A percentile compares a stretch with the other conserved stretches of the same genome.
Conservation (phyloP, 331 rosid species). For the Stylosanthes scabra region DNA sequence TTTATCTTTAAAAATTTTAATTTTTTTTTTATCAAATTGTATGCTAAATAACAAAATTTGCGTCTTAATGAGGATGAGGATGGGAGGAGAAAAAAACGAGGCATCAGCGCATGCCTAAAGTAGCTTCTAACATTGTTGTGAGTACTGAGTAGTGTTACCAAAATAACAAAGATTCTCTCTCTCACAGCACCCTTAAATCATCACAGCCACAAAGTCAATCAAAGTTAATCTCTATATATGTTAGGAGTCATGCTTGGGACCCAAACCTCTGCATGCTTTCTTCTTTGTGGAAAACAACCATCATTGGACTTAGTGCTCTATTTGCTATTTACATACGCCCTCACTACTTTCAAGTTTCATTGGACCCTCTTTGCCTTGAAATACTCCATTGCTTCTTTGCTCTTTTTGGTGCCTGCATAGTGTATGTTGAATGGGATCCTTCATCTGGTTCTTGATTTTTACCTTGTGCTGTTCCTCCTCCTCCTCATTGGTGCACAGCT, state of each 20-base stretch:
- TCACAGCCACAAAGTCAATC: conserved; percentile 35
- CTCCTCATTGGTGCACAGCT: conserved; percentile 44
- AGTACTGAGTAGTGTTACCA: neutral
- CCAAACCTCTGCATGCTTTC: conserved; percentile 59
- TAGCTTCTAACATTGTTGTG: conserved; percentile 39
- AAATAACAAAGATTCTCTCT: conserved; percentile 34
- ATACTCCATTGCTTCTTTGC: conserved; percentile 8
- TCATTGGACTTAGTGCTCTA: conserved; percentile 38
- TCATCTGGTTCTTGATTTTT: conserved; percentile 46
- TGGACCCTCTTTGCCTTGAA: neutral
- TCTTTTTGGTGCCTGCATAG: conserved; percentile 7
- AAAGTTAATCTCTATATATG: neutral
- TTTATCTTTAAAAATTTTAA: no score
- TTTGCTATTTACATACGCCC: neutral
- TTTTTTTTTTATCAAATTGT: no score
- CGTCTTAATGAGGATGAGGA: conserved; percentile 18
- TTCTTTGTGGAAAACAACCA: conserved; percentile 49
- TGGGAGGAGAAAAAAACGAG: conserved; percentile 23
- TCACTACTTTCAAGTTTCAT: neutral
- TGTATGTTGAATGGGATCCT: conserved; percentile 40
- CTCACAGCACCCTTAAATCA: neutral
- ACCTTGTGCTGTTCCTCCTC: conserved; percentile 42
- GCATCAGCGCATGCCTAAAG: conserved; percentile 53
- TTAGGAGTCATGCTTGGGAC: conserved; percentile 45
- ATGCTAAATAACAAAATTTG: conserved; percentile 27